phyloP scores from a whole-genome alignment of 176 grass and related monocot species.

The Zoysia japonica region DNA sequence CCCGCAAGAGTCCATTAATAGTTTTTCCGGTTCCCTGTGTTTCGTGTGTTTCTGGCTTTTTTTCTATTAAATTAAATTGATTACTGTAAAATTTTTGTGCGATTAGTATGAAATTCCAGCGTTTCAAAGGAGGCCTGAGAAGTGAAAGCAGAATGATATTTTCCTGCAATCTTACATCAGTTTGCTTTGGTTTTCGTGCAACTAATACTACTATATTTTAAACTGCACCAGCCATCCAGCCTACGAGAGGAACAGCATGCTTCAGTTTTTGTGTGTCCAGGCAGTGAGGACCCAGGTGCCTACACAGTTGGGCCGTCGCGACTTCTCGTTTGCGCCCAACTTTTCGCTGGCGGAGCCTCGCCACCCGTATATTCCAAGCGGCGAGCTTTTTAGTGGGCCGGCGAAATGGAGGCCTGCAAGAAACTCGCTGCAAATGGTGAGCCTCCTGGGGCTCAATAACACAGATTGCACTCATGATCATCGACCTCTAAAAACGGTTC shows the following conservation, averaged over 20 bases:
- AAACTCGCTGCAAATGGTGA: neutral
- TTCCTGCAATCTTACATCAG: neutral
- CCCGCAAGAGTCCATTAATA: too few species aligned
- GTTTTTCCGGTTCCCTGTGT: too few species aligned
- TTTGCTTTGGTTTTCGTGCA: neutral
- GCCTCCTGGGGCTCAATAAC: neutral
- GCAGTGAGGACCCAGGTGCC: neutral
- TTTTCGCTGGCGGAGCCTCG: neutral
- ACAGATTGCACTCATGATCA: neutral
- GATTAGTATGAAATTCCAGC: too few species aligned
- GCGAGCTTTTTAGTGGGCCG: slow-evolving; percentile 17
- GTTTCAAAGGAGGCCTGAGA: too few species aligned
- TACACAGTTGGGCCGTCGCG: neutral
- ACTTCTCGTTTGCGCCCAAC: neutral
- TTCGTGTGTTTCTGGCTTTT: too few species aligned
- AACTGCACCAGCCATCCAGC: too few species aligned
- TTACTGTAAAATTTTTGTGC: too few species aligned
- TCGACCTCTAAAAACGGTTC: neutral
- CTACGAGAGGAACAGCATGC: too few species aligned
- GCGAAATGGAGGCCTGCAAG: neutral
- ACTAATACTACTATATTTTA: too few species aligned
- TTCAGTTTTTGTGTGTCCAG: neutral
- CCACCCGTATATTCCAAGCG: neutral
- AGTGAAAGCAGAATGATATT: too few species aligned
- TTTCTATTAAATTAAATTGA: too few species aligned